These are phyloP conservation scores for Mycosarcoma maydis DNA, from an alignment of 1,284 basidiomycete genomes.

Conservation along the genomic window DNA sequence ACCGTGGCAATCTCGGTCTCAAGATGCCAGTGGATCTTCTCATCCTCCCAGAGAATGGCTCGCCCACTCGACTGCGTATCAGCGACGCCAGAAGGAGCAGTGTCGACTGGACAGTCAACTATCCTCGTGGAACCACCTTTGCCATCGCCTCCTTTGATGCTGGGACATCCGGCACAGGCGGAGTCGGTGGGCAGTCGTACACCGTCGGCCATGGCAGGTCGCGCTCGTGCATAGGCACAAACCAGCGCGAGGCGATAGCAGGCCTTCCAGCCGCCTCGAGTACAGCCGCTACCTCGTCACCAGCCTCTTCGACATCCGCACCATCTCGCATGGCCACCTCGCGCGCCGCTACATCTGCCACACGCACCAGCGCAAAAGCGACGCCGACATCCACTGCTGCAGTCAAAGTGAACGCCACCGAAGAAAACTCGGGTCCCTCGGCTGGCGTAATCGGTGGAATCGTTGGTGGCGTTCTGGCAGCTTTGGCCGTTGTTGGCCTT, in stretches of 20 bases:
- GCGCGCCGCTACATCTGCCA: neutral
- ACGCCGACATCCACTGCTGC: slow-evolving; percentile 9
- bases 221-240: slow-evolving; percentile 9
- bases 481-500: slow-evolving; percentile 12
- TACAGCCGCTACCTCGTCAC: slow-evolving; percentile 14
- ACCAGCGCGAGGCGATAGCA: slow-evolving; percentile 14
- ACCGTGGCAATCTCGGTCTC: slow-evolving; percentile 34
- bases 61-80: slow-evolving; percentile 26
- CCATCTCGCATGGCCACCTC: slow-evolving; percentile 28
- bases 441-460: slow-evolving; percentile 29
- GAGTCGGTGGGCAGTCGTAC: slow-evolving; percentile 35
- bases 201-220: slow-evolving; percentile 23
- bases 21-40: slow-evolving; percentile 40
- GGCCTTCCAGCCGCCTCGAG: slow-evolving; percentile 30
- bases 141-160: slow-evolving; percentile 36
- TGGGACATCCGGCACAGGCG: slow-evolving; percentile 32
- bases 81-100: slow-evolving; percentile 6
- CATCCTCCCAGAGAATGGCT: slow-evolving; percentile 37
- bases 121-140: slow-evolving; percentile 37
- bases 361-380: slow-evolving; percentile 4
- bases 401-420: slow-evolving; percentile 8
- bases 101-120: slow-evolving; percentile 46
- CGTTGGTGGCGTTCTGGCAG: slow-evolving; percentile 23
- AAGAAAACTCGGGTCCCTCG: slow-evolving; percentile 4
- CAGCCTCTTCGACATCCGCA: slow-evolving; percentile 6